These are phyloP conservation scores for Apiotrichum gracile DNA, from an alignment of 1,284 basidiomycete genomes.

Conservation along the genomic window DNA sequence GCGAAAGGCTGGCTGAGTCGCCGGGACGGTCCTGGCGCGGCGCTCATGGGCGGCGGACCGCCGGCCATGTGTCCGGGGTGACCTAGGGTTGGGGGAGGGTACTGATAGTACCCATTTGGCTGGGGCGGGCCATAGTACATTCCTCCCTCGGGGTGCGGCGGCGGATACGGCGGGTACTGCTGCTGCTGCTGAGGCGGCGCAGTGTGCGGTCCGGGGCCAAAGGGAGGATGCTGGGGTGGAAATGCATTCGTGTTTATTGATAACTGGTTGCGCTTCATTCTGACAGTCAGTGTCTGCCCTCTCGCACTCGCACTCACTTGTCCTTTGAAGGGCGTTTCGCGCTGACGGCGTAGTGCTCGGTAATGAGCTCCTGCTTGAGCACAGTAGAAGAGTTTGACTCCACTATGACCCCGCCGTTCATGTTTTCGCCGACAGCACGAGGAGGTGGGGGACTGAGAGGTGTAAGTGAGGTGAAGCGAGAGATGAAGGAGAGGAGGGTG, in stretches of 20 bases:
- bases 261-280: slow-evolving; percentile 13
- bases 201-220: background rate
- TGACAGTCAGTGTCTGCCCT: background rate
- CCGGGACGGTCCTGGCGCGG: slow-evolving; percentile 8
- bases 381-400: slow-evolving; percentile 12
- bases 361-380: slow-evolving; percentile 22
- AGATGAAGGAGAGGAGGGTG: background rate
- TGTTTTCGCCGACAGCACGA: slow-evolving; percentile 3
- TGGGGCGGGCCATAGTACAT: slow-evolving; percentile 1
- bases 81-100: slow-evolving; percentile 3
- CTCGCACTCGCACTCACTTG: slow-evolving; percentile 3
- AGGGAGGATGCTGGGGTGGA: background rate
- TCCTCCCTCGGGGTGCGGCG: background rate
- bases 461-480: background rate
- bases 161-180: background rate
- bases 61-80: background rate
- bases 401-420: slow-evolving; percentile 22
- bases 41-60: background rate
- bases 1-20: background rate
- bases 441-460: background rate
- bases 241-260: slow-evolving; percentile 4
- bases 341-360: slow-evolving; percentile 21
- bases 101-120: background rate
- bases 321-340: slow-evolving; percentile 18
- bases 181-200: background rate